phyloP scores from a whole-genome alignment of 2,329 filamentous ascomycete species.

The Colletotrichum echinochloae region DNA sequence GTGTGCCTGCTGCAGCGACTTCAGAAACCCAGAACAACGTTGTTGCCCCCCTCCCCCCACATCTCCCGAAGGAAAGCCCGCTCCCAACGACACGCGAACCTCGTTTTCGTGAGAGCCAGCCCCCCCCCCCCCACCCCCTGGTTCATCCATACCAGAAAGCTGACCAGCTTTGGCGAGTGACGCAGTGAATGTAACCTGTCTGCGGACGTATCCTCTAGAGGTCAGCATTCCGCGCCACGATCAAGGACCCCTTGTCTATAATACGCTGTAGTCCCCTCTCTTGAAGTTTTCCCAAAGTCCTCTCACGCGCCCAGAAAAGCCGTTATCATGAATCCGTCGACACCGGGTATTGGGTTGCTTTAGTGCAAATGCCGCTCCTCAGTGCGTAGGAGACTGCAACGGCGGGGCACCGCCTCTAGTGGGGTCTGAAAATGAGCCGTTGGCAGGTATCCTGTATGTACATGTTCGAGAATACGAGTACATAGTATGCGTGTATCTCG shows the following conservation, averaged over 20 bases:
- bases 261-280: neutral
- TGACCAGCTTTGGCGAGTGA: slow-evolving; percentile 28
- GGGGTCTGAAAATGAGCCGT: slow-evolving; percentile 18
- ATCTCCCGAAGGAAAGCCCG: slow-evolving; percentile 29
- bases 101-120: slow-evolving; percentile 23
- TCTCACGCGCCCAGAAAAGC: slow-evolving; percentile 5
- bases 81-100: slow-evolving; percentile 25
- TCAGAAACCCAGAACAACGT: slow-evolving; percentile 12
- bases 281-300: slow-evolving; percentile 12
- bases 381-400: slow-evolving; percentile 18
- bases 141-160: slow-evolving; percentile 19
- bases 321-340: slow-evolving; percentile 20
- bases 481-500: slow-evolving; percentile 19
- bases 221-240: slow-evolving; percentile 28
- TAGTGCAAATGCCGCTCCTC: neutral
- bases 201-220: slow-evolving; percentile 7
- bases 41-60: slow-evolving; percentile 20
- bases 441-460: neutral
- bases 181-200: slow-evolving; percentile 27
- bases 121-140: slow-evolving; percentile 4
- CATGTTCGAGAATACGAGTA: slow-evolving; percentile 31
- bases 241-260: slow-evolving; percentile 36
- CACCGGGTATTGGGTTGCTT: neutral
- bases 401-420: slow-evolving; percentile 11
- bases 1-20: neutral